Conservation (phyloP, 352 stramenopile genomes). For the Labyrinthula sp. region DNA sequence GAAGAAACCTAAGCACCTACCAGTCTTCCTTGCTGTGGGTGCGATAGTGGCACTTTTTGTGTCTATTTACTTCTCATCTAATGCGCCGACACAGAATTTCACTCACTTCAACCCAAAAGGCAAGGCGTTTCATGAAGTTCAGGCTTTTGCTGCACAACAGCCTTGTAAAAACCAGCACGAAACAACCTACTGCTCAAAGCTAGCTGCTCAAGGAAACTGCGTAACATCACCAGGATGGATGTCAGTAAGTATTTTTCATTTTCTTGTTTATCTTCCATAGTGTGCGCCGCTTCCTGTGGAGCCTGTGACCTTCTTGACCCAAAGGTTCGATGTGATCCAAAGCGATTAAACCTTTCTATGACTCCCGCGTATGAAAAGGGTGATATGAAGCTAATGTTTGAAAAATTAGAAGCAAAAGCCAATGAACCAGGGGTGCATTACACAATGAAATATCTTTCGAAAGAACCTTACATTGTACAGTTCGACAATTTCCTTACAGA, state of each 20-base stretch:
- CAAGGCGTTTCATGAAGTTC: not conserved
- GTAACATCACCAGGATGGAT: slow-evolving; percentile 30
- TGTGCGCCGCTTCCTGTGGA: slow-evolving; percentile 28
- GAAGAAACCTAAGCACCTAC: not conserved
- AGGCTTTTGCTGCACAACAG: not conserved
- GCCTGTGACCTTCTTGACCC: slow-evolving; percentile 30
- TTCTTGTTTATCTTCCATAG: too few species aligned
- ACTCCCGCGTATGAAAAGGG: slow-evolving; percentile 6
- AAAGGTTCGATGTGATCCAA: slow-evolving; percentile 26
- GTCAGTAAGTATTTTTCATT: too few species aligned
- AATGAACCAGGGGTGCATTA: slow-evolving; percentile 26
- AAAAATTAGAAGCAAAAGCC: not conserved
- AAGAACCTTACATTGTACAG: slow-evolving; percentile 39
- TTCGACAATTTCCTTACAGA: slow-evolving; percentile 50
- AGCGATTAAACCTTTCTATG: slow-evolving; percentile 16
- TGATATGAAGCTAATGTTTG: slow-evolving; percentile 26
- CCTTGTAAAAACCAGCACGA: slow-evolving; percentile 15
- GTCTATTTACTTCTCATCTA: not conserved
- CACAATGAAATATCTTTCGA: slow-evolving; percentile 30
- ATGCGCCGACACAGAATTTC: not conserved
- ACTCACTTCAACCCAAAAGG: not conserved
- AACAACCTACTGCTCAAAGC: slow-evolving; percentile 7
- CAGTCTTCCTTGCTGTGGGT: not conserved
- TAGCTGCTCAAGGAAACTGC: slow-evolving; percentile 22
- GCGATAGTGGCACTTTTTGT: not conserved